Percentiles rank a stretch among this genome's conserved stretches.
phyloP scores from a whole-genome alignment of 2,329 filamentous ascomycete genomes.

The Xylariaceae sp. region DNA sequence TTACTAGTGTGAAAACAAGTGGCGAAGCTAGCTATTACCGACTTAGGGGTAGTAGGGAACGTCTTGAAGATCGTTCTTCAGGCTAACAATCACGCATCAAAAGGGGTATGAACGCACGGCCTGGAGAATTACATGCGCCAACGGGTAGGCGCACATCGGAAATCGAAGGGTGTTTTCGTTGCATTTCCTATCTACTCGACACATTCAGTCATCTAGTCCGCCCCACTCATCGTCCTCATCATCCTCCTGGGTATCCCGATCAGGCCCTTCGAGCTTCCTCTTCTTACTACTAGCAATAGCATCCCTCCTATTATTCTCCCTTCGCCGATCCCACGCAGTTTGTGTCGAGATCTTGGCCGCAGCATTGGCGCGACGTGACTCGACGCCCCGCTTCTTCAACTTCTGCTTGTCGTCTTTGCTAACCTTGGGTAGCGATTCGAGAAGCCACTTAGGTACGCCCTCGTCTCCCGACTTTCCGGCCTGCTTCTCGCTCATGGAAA shows the following conservation, averaged over 20 bases:
- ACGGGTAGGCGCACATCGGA: no score
- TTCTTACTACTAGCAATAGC: slow-evolving; percentile 62
- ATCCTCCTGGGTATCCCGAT: slow-evolving; percentile 27
- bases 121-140: no score
- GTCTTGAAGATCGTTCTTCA: no score
- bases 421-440: slow-evolving; percentile 81
- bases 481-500: slow-evolving; percentile 76
- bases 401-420: slow-evolving; percentile 81
- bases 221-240: slow-evolving; percentile 42
- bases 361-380: slow-evolving; percentile 49
- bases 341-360: slow-evolving; percentile 73
- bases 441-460: slow-evolving; percentile 77
- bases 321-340: slow-evolving; percentile 70
- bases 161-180: no score
- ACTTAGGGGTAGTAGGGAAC: no score
- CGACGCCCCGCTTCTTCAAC: slow-evolving; percentile 78
- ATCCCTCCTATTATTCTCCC: slow-evolving; percentile 64
- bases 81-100: no score
- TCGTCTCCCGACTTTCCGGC: slow-evolving; percentile 52
- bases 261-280: slow-evolving; percentile 41
- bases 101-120: no score
- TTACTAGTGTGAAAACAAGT: no score
- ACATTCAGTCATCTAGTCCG: slow-evolving; percentile 44
- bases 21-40: no score
- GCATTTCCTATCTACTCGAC: neutral